phyloP scores from a whole-genome alignment of 768 basidiomycete species.

The Collybiopsis confluens region DNA sequence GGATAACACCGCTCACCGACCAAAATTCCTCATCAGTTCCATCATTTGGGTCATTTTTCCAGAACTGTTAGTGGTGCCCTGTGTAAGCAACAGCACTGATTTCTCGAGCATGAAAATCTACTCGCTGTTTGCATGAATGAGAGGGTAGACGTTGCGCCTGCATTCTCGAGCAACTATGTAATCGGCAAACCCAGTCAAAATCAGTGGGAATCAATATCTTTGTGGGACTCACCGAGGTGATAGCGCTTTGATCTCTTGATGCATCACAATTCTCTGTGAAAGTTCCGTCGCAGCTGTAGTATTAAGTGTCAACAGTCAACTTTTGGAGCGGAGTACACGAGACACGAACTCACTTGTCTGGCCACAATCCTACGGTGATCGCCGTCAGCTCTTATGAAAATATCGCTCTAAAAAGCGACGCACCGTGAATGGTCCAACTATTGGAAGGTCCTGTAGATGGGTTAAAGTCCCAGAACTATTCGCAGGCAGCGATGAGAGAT shows the following conservation, averaged over 20 bases:
- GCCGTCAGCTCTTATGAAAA: conserved; percentile 2
- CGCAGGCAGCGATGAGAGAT: no score
- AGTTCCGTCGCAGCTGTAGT: conserved; percentile 54
- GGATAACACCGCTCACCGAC: conserved; percentile 41
- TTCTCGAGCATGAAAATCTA: not conserved
- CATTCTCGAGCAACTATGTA: conserved; percentile 47
- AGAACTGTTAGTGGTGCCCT: conserved; percentile 33
- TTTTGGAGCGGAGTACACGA: not conserved
- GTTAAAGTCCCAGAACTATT: conserved; percentile 69
- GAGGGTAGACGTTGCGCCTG: conserved; percentile 57
- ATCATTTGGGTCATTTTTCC: conserved; percentile 47
- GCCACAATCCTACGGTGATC: conserved; percentile 54
- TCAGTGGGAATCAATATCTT: not conserved
- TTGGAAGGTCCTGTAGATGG: conserved; percentile 57
- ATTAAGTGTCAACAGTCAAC: not conserved
- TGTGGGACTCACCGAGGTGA: conserved; percentile 29
- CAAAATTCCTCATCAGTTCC: conserved; percentile 63
- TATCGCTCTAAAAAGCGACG: conserved; percentile 13
- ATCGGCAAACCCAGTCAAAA: not conserved
- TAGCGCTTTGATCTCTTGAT: conserved; percentile 41
- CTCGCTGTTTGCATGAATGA: conserved; percentile 49
- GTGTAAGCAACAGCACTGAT: conserved; percentile 22
- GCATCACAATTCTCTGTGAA: conserved; percentile 38
- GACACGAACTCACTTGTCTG: conserved; percentile 43
- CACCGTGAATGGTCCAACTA: conserved; percentile 76